phyloP scores from a whole-genome alignment of 192 early-diverging fungal species.

The Backusella tarrabulga region DNA sequence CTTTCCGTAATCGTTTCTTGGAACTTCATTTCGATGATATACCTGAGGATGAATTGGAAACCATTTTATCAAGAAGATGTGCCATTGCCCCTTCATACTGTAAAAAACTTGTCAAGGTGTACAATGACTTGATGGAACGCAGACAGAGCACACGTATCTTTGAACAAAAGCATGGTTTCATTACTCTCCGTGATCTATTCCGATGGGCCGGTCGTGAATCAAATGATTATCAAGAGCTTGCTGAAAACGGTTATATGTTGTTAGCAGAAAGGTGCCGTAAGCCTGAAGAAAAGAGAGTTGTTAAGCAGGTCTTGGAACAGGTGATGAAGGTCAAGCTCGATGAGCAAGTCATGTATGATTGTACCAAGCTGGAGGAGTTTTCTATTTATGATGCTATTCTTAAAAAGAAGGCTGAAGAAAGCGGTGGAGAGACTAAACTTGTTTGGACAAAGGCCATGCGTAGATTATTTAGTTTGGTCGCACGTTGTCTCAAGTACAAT shows the following conservation, averaged over 20 bases:
- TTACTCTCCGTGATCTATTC: constrained; percentile 96
- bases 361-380: constrained; percentile 52
- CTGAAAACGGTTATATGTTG: constrained; percentile 95
- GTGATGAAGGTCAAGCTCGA: constrained; percentile 72
- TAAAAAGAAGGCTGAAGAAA: constrained; percentile 16
- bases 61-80: constrained; percentile 84
- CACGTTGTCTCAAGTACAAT: constrained; percentile 70
- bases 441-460: constrained; percentile 98
- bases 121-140: constrained; percentile 72
- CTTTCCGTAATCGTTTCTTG: constrained; percentile 96
- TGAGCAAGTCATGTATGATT: constrained; percentile 63
- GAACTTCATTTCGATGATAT: constrained; percentile 98
- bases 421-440: constrained; percentile 42
- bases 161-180: constrained; percentile 90
- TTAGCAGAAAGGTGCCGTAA: constrained; percentile 86
- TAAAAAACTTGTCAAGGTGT: constrained; percentile 80
- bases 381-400: constrained; percentile 37
- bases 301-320: constrained; percentile 80
- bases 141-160: constrained; percentile 87
- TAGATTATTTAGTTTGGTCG: constrained; percentile 82
- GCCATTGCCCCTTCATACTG: constrained; percentile 87
- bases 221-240: constrained; percentile 75
- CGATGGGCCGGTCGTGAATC: constrained; percentile 91
- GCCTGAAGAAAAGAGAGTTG: constrained; percentile 77
- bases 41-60: constrained; percentile 87